A percentile compares a stretch with the other conserved stretches of the same genome.
Evolutionary conservation across 495 filamentous ascomycete genomes (phyloP).

Genomic region (Podospora fimiseda): DNA sequence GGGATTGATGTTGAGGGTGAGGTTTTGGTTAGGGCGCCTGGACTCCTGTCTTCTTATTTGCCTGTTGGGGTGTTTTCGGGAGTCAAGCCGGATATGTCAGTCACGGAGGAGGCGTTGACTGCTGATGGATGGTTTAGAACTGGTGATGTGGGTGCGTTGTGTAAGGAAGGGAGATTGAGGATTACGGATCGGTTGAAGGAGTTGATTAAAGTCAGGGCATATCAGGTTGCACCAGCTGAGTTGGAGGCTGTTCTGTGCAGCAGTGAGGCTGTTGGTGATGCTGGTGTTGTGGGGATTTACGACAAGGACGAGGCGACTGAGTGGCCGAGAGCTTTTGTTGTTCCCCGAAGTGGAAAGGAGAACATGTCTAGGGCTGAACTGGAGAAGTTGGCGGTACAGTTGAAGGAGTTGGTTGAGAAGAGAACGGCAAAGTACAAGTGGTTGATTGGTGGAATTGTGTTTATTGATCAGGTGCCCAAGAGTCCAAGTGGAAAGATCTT

Average conservation of each 20-base stretch:
- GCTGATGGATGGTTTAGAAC: conserved; percentile 57
- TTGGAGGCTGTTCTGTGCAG: conserved; percentile 57
- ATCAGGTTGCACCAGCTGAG: conserved; percentile 64
- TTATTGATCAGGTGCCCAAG: conserved; percentile 59
- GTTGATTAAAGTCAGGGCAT: conserved; percentile 71
- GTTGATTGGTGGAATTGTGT: conserved; percentile 58
- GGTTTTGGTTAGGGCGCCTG: conserved; percentile 50
- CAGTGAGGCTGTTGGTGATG: conserved; percentile 52
- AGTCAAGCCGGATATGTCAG: conserved; percentile 28
- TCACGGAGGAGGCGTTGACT: conserved; percentile 56
- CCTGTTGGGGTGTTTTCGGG: conserved; percentile 21
- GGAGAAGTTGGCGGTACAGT: conserved; percentile 35
- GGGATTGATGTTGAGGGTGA: conserved; percentile 51
- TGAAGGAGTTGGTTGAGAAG: conserved; percentile 47
- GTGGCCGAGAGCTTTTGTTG: conserved; percentile 27
- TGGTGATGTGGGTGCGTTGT: conserved; percentile 58
- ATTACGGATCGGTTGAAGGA: conserved; percentile 76
- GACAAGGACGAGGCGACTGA: conserved; percentile 49
- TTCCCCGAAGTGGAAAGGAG: conserved; percentile 33
- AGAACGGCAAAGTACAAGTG: conserved; percentile 61
- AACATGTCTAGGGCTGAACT: conserved; percentile 51
- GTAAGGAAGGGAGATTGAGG: conserved; percentile 53
- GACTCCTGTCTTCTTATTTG: conserved; percentile 52
- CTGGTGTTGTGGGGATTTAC: conserved; percentile 60
- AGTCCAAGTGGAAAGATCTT: conserved; percentile 64